Base-by-base conservation (phyloP, 768 basidiomycete genomes). In the Tricholoma terreum region DNA sequence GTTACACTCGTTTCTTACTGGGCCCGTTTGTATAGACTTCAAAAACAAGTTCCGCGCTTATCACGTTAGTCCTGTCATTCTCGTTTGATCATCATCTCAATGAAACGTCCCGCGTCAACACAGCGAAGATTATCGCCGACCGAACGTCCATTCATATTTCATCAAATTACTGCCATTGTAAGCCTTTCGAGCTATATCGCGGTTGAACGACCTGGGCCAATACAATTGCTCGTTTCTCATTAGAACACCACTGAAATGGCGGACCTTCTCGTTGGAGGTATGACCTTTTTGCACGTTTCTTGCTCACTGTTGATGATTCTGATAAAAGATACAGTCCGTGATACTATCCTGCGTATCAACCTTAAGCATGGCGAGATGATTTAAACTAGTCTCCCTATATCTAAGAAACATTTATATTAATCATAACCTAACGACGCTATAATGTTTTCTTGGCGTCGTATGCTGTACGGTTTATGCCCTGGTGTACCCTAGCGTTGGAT, bases 101-200 rank as follows among this genome's bases (percentile, higher is more conserved):
- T 53, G 45, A 8, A 24, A 14, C 5, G 12, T 15, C 24, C 24
- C 24, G 24, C 6, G 33, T 31, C 38, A 27, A 12, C 52, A 42
- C 58, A 87, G 84, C 82, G 77, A 65, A 79, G 79, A 21, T 70
- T 80, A 21, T 88, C 86, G 2, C 83, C 84, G 1, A 69, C 77
- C 33, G 71, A 77, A 24, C 76, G 88, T 4, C 75, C 82, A 1
- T 89, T 89, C 63, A 82, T 86, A 61, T 84, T 81, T 59, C 82
- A 89, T 62, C 83, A 86, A 63, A 89, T 87, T 0, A 86, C 86
- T 36, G 87, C 87, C 4, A 82, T 88, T 45, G 87, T 87, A 64
- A 52, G 85, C 15, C 27, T 7, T 54, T 50, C 48, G 12, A 19
- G 22, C 14, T 14, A 5, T 21, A n/a, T 38, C 17, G 33, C n/a